These are phyloP conservation scores for Massospora cicadina DNA, from an alignment of 371 early-diverging fungal genomes.

Conservation along the genomic window DNA sequence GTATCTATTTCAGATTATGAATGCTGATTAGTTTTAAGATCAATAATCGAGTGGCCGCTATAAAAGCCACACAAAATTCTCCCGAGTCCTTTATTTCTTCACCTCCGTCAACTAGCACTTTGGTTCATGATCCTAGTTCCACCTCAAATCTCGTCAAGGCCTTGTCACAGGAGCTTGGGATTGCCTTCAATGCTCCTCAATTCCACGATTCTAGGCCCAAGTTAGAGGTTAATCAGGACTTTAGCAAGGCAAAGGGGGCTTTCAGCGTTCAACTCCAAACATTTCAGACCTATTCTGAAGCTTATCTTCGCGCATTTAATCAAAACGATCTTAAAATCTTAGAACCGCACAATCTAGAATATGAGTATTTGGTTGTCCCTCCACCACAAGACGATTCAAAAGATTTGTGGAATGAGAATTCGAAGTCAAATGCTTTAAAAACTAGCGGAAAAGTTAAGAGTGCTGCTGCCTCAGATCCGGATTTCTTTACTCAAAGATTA, in stretches of 20 bases:
- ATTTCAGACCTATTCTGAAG: neutral
- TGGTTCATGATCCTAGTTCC: neutral
- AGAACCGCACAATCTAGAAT: neutral
- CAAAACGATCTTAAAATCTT: neutral
- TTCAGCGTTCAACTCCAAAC: conserved; percentile 6
- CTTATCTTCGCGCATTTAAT: neutral
- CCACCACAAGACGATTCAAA: neutral
- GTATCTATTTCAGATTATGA: neutral
- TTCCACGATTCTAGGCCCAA: neutral
- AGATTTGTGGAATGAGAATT: neutral
- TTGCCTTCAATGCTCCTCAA: neutral
- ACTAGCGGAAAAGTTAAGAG: neutral
- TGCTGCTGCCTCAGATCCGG: neutral
- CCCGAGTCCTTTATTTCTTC: neutral
- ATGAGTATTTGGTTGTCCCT: neutral
- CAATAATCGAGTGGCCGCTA: neutral
- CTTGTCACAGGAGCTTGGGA: neutral
- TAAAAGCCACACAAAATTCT: neutral
- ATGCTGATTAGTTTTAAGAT: neutral
- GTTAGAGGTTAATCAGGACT: neutral
- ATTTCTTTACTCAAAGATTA: neutral
- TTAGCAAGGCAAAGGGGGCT: conserved; percentile 8
- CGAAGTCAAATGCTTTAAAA: neutral
- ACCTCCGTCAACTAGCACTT: neutral
- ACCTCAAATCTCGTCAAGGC: neutral